phyloP scores from a whole-genome alignment of 148 eudicot species.

The Fallopia convolvulus region DNA sequence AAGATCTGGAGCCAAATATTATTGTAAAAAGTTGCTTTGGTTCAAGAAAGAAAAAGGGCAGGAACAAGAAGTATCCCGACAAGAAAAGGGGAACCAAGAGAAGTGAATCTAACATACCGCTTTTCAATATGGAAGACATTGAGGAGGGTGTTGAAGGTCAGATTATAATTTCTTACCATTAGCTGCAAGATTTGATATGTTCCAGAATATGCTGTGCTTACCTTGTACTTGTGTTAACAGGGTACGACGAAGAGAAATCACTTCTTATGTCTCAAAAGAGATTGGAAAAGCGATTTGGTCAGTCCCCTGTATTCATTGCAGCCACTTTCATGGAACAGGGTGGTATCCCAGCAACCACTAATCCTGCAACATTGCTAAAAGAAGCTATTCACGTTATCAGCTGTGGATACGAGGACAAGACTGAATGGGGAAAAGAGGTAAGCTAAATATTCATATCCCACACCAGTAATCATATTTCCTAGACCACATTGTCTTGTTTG shows the following conservation, averaged over 20 bases:
- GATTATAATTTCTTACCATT: background rate
- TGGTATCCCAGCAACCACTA: constrained; percentile 84
- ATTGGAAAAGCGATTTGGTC: constrained; percentile 92
- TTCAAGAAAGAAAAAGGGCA: constrained; percentile 57
- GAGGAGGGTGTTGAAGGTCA: constrained; percentile 89
- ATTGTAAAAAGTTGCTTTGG: constrained; percentile 80
- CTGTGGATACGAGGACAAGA: constrained; percentile 88
- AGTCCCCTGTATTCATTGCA: constrained; percentile 86
- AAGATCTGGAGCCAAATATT: constrained; percentile 81
- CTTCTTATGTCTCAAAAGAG: constrained; percentile 90
- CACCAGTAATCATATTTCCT: background rate
- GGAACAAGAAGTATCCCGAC: constrained; percentile 60
- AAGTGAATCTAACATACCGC: constrained; percentile 79
- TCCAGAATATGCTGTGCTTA: background rate
- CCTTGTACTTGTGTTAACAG: constrained; percentile 24
- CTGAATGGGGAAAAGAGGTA: constrained; percentile 98
- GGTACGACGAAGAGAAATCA: constrained; percentile 86
- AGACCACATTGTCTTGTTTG: background rate
- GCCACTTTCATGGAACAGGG: constrained; percentile 91
- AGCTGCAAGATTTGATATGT: background rate
- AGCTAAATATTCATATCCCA: background rate
- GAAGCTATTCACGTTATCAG: constrained; percentile 96
- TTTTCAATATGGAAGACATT: constrained; percentile 79
- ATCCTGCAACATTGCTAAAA: constrained; percentile 69
- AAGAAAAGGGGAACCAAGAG: constrained; percentile 67